Evolutionary conservation across 2,329 filamentous ascomycete genomes (phyloP), one percentile per base, ranked within the genome.

Genomic region (Whalleya microplaca): DNA sequence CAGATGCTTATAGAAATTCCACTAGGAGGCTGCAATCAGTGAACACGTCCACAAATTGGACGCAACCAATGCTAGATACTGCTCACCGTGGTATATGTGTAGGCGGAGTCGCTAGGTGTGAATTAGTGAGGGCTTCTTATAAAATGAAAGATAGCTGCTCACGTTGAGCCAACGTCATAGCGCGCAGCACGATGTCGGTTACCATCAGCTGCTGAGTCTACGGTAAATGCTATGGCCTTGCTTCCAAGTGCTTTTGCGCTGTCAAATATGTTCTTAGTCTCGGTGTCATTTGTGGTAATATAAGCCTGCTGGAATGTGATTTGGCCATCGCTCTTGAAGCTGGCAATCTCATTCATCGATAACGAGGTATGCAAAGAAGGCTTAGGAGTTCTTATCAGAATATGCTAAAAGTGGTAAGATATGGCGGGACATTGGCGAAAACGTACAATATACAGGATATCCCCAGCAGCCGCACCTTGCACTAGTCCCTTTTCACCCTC

Each of bases 401-500:
- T 27, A 27, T 27, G 9, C 23, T 27, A 27, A 27, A 27, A 27
- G 23, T 4, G 23, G 9, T 27, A 27, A 27, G 9, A 27, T 27
- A 27, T 27, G 23, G 9, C 9, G 23, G 9, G 9, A 27, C 23
- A 27, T 27, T 27, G 9, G 23, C 4, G 23, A 9, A 4, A 27
- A 27, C 23, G 23, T 27, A 27, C 23, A 27, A 77, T 75, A 59
- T 79, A 79, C 2, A 79, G 62, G 41, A 79, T 75, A 42, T 75
- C 64, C 7, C 70, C 73, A 5, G 66, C 65, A 5, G 69, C 75
- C 5, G 77, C 76, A 43, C 72, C 74, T 61, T 76, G 70, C 12
- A 75, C 72, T 16, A 80, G 67, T 21, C 75, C 76, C 21, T 72
- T 56, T 64, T 80, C 77, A 21, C 61, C 76, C 3, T 72, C 54